Evolutionary conservation across 2,329 filamentous ascomycete genomes (phyloP), one percentile per base, ranked within the genome.

Genomic region (Sporothrix inflata): DNA sequence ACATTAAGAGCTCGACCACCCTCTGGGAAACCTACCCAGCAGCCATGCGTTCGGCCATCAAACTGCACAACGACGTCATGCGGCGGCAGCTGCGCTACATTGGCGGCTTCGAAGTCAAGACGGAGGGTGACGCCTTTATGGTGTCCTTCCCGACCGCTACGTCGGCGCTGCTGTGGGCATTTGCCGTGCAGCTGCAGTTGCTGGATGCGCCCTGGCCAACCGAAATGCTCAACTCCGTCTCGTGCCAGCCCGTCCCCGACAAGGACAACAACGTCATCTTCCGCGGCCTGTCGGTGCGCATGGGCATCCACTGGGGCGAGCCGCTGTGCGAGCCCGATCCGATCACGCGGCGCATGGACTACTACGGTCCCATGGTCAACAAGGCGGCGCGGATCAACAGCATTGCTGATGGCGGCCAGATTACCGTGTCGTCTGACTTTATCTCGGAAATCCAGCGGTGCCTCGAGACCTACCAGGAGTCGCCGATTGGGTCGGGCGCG

Each of bases 351-450:
- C 94, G 96, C 75, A 99, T 99, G 96, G 96, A 99, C 78, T 99
- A 99, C 83, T 99, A 98, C 79, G 96, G 96, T 0, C 96, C 96
- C 16, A 99, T 99, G 94, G 96, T 99, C 78, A 99, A 99, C 83
- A 94, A 97, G 79, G 94, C 96, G 0, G 92, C 96, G 19, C 92
- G 96, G 83, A 97, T 99, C 75, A 96, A 94, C 7, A 92, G 93
- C 27, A 94, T 97, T 57, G 96, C 96, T 47, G 96, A 99, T 79
- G 96, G 96, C 74, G 96, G 96, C 0, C 95, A 99, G 80, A 98
- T 98, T 75, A 96, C 95, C 0, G 96, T 98, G 1, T 98, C 94
- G 0, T 94, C 94, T 1, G 96, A 99, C 80, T 98, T 98, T 82
- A 97, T 99, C 78, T 93, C 92, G 14, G 96, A 99, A 81, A 95